Evolutionary conservation across 805 yeast species (phyloP), one percentile per base, ranked within the genome.

Genomic region (Pichia membranifaciens): DNA sequence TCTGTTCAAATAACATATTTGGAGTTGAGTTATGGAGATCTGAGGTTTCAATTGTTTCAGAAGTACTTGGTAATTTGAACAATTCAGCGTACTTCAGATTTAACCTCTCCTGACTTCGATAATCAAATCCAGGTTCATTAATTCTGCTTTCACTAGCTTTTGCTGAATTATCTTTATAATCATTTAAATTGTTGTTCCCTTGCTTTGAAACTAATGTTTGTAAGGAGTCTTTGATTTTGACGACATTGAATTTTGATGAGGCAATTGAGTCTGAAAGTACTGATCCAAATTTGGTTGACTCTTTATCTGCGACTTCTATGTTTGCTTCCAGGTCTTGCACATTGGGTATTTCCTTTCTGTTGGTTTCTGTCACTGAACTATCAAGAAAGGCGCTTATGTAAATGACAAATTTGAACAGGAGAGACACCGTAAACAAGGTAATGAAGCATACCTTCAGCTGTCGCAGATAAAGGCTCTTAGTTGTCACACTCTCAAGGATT

Each of bases 201-300:
- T 36, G 9, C 33, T 28, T 16, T 5, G 49, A 44, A n/a, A 45
- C 49, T 15, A 49, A 5, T 8, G 49, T 45, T 32, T 45, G 49
- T 17, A 22, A 5, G 1, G 51, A 45, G 22, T 36, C 43, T 29
- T 49, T 49, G 1, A 49, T 18, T 20, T 35, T 41, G 5, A 47
- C 25, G 16, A 32, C 38, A 22, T 46, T 41, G 6, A 16, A 16
- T 7, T 23, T 31, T 18, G 47, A 17, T 12, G 39, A 33, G 5
- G 13, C 16, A 3, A 29, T 23, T 32, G 33, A 33, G 20, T 35
- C 22, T 23, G 21, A 37, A 15, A 22, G 29, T 7, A 6, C 4
- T 22, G 42, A 22, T 25, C 22, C 20, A 4, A 25, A 16, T 5
- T 23, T 16, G 9, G 17, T 23, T 15, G 42, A 38, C 15, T 44